Evolutionary conservation across 352 stramenopile species (phyloP).

Genomic region (Globisporangium alternatum): DNA sequence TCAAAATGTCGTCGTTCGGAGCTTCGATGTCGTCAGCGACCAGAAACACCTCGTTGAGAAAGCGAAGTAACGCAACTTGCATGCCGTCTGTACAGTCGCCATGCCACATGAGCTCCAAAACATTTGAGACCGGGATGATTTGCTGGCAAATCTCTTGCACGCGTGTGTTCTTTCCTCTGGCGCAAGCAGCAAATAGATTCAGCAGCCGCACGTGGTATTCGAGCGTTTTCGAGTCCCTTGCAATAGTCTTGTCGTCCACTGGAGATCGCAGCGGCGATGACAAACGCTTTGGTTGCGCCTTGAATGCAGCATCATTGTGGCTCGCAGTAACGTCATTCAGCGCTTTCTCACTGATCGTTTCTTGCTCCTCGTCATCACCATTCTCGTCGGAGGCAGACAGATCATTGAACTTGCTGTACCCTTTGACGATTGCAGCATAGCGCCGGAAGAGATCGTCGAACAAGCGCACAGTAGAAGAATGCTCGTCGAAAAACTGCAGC

Average conservation of each 20-base stretch:
- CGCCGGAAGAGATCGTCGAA: slow-evolving; percentile 35
- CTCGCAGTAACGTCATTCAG: background rate
- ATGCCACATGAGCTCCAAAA: slow-evolving; percentile 39
- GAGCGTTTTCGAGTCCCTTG: slow-evolving; percentile 27
- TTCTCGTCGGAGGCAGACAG: background rate
- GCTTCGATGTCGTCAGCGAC: slow-evolving; percentile 51
- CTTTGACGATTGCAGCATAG: slow-evolving; percentile 17
- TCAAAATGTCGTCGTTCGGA: slow-evolving; percentile 36
- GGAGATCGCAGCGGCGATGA: slow-evolving; percentile 14
- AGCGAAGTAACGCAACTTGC: slow-evolving; percentile 48
- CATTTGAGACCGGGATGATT: slow-evolving; percentile 41
- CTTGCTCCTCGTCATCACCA: slow-evolving; percentile 1
- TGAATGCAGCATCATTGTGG: background rate
- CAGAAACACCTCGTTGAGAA: slow-evolving; percentile 59
- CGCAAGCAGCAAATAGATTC: slow-evolving; percentile 60
- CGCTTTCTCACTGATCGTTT: background rate
- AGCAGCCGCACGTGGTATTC: slow-evolving; percentile 60
- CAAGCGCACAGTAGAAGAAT: slow-evolving; percentile 19
- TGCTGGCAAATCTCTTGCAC: slow-evolving; percentile 71
- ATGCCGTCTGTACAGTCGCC: slow-evolving; percentile 46
- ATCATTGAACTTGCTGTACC: slow-evolving; percentile 9
- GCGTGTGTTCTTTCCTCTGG: slow-evolving; percentile 52
- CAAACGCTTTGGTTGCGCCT: background rate
- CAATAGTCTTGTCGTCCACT: slow-evolving; percentile 17
- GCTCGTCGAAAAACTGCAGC: slow-evolving; percentile 56